Base-by-base conservation (phyloP, 768 basidiomycete species). In the Mycena vitilis region DNA sequence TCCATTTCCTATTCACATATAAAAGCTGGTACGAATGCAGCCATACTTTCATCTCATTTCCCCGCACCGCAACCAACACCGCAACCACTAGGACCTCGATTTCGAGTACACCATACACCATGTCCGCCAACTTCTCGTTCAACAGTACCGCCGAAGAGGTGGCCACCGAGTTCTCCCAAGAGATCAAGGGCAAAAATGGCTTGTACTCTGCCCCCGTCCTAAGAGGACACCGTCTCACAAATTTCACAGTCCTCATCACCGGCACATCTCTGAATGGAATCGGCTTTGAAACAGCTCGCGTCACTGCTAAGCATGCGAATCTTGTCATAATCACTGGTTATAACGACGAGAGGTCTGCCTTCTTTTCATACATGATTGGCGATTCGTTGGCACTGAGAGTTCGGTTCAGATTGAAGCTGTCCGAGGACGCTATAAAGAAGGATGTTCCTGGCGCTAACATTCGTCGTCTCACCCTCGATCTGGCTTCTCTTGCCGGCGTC, bases 181-280 rank as follows among this genome's bases (percentile, higher is more conserved):
- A 53, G 20, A 53, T 53, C 52, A 16, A 53, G 18, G 52, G 52
- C 5, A 53, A 53, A 53, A 53, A 53, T 36, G 52, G 52, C 20
- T 5, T 30, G 30, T 30, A 11, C 34, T 15, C 13, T 1, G 7
- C n/a, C 22, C n/a, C 20, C 11, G 11, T 40, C 11, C 11, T 2
- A 22, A 12, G 30, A 4, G 51, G 5, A 34, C 30, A 12, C 11
- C 34, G 18, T 36, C 8, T 34, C 2, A 40, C 15, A 40, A 40
- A 40, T 8, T 40, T 11, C 20, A 5, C 30, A 53, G 52, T 53
- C 20, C 52, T 53, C 18, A 53, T 53, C n/a, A 53, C 52, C 23
- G 52, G 52, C 52, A 53, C 52, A 18, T 53, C 34, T 6, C 23
- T 53, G 52, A 53, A 37, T 6, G 52, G 52, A n/a, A 53, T 53